A percentile compares a stretch with the other conserved stretches of the same genome.
These are phyloP conservation scores for Leccinum aurantiacum DNA, from an alignment of 768 basidiomycete species.

Conservation along the genomic window DNA sequence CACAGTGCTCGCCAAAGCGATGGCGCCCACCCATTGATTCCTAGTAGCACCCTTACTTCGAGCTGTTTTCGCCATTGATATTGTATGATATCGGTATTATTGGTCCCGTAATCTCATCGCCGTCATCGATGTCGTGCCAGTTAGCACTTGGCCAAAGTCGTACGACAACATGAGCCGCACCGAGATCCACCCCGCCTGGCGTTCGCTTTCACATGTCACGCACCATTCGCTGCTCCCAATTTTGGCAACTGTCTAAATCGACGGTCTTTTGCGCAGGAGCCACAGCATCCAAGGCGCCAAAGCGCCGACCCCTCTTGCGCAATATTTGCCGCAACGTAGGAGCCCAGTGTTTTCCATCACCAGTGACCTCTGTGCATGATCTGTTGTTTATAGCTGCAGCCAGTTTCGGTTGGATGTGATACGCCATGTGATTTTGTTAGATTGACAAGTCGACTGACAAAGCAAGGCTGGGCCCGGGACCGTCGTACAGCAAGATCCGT, in stretches of 20 bases:
- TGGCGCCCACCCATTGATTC: conserved; percentile 17
- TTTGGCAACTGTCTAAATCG: neutral
- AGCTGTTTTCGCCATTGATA: neutral
- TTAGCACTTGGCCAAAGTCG: neutral
- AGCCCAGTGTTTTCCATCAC: neutral
- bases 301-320: too few species aligned
- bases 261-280: neutral
- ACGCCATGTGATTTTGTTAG: neutral
- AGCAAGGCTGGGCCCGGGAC: neutral
- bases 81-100: neutral
- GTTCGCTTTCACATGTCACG: conserved; percentile 1
- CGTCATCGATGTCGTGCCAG: neutral
- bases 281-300: neutral
- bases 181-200: neutral
- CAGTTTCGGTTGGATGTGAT: neutral
- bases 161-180: neutral
- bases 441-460: neutral
- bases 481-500: neutral
- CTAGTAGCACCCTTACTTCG: neutral
- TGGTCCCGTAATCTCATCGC: neutral
- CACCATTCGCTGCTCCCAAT: neutral
- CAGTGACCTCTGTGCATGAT: neutral
- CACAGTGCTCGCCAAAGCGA: conserved; percentile 23
- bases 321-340: neutral
- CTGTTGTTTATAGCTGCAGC: neutral